Percentiles rank a stretch among this genome's conserved stretches.
These are phyloP conservation scores for Mitragyna speciosa DNA, from an alignment of 257 asterid species.

Conservation along the genomic window DNA sequence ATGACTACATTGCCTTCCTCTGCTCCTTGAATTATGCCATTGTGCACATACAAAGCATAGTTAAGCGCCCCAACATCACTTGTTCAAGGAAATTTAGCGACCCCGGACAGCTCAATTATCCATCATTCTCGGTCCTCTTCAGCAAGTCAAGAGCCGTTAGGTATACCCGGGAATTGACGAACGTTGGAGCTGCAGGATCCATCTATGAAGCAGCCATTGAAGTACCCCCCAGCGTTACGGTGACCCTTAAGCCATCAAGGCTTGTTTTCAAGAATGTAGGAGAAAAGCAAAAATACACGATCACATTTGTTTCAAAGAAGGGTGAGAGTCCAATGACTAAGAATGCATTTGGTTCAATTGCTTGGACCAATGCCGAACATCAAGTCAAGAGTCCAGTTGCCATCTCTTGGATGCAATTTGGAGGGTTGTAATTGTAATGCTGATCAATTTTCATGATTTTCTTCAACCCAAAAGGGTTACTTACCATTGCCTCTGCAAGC, in stretches of 20 bases:
- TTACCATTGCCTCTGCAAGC: constrained; percentile 4
- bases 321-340: constrained; percentile 20
- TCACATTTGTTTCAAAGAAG: constrained; percentile 57
- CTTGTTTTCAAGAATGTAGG: constrained; percentile 55
- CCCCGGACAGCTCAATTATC: constrained; percentile 87
- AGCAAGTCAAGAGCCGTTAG: constrained; percentile 62
- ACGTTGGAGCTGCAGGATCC: constrained; percentile 67
- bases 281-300: constrained; percentile 49
- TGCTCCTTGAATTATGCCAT: constrained; percentile 45
- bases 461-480: neutral
- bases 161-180: constrained; percentile 62
- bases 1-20: constrained; percentile 45
- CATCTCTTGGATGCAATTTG: constrained; percentile 50
- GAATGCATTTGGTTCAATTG: constrained; percentile 60
- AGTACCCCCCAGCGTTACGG: constrained; percentile 46
- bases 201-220: constrained; percentile 41
- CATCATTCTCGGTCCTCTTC: constrained; percentile 70
- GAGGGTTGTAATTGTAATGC: neutral
- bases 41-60: constrained; percentile 45
- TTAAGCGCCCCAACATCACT: constrained; percentile 52
- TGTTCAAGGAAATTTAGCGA: constrained; percentile 50
- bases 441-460: neutral
- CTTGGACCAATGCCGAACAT: constrained; percentile 60
- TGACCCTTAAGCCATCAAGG: constrained; percentile 54
- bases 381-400: constrained; percentile 75